Conservation (phyloP, 352 stramenopile genomes). For the Globisporangium abappressorium region DNA sequence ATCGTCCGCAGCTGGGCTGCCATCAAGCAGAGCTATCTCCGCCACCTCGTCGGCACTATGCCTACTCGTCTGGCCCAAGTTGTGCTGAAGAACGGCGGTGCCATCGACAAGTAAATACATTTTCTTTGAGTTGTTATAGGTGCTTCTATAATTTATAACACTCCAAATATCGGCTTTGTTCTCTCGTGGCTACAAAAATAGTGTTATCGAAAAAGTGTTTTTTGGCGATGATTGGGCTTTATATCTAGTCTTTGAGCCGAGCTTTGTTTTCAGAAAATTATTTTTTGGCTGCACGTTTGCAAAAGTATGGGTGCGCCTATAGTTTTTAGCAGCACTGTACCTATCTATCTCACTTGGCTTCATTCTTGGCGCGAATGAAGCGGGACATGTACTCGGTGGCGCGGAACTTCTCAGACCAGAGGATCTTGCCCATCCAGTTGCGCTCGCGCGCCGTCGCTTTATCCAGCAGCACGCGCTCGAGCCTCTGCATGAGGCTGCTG, state of each 20-base stretch:
- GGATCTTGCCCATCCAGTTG: conserved; percentile 78
- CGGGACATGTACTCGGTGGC: conserved; percentile 85
- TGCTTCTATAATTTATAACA: neutral
- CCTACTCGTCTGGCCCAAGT: too few species aligned
- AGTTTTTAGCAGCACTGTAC: neutral
- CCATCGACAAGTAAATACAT: conserved; percentile 1
- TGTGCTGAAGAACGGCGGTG: neutral
- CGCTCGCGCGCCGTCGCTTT: conserved; percentile 24
- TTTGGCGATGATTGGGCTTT: too few species aligned
- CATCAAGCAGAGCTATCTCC: neutral
- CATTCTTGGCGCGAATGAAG: conserved; percentile 78
- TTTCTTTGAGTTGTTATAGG: conserved; percentile 3
- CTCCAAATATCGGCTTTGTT: too few species aligned
- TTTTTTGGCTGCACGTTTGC: too few species aligned
- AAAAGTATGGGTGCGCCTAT: too few species aligned
- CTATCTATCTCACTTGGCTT: conserved; percentile 11
- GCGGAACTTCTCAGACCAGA: conserved; percentile 82
- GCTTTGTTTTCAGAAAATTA: too few species aligned
- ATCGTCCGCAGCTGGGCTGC: neutral
- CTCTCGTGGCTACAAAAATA: too few species aligned
- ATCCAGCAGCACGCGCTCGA: conserved; percentile 39
- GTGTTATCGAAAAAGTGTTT: too few species aligned
- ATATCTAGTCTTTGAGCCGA: too few species aligned
- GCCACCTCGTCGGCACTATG: too few species aligned
- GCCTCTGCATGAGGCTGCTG: conserved; percentile 40